Evolutionary conservation across 2,329 filamentous ascomycete genomes (phyloP).

Genomic region (Sclerotiophoma versabilis): DNA sequence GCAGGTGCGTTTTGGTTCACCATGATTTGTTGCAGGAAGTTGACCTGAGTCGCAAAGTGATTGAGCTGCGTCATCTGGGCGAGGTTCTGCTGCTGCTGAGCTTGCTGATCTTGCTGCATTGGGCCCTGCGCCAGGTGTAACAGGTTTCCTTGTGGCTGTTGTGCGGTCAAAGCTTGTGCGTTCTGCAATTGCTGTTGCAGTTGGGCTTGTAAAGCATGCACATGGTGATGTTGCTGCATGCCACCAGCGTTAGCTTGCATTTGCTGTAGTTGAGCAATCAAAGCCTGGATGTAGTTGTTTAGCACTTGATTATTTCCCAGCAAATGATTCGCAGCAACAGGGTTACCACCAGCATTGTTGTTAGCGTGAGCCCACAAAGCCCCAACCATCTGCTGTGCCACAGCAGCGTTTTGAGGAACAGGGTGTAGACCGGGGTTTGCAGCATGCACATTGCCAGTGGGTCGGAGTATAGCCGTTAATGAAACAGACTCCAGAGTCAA

Average conservation of each 20-base stretch:
- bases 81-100: slow-evolving; percentile 7
- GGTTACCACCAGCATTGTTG: slow-evolving; percentile 19
- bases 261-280: slow-evolving; percentile 32
- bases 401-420: slow-evolving; percentile 2
- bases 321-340: not conserved
- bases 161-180: not conserved
- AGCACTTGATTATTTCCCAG: slow-evolving; percentile 6
- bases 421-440: not conserved
- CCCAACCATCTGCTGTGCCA: not conserved
- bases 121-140: not conserved
- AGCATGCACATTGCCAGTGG: slow-evolving; percentile 12
- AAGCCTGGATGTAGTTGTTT: slow-evolving; percentile 25
- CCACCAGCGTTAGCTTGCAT: slow-evolving; percentile 24
- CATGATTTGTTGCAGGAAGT: slow-evolving; percentile 5
- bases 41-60: slow-evolving; percentile 2
- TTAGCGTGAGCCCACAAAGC: slow-evolving; percentile 5
- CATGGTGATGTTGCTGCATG: slow-evolving; percentile 25
- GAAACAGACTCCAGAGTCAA: slow-evolving; percentile 71
- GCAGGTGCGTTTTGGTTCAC: slow-evolving; percentile 9
- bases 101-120: slow-evolving; percentile 8
- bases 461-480: slow-evolving; percentile 53
- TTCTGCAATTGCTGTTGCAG: slow-evolving; percentile 26
- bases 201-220: slow-evolving; percentile 21
- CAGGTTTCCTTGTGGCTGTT: not conserved
- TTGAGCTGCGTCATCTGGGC: not conserved